Conservation (phyloP, 2,329 filamentous ascomycete genomes). For the Davidsoniella eucalypti region DNA sequence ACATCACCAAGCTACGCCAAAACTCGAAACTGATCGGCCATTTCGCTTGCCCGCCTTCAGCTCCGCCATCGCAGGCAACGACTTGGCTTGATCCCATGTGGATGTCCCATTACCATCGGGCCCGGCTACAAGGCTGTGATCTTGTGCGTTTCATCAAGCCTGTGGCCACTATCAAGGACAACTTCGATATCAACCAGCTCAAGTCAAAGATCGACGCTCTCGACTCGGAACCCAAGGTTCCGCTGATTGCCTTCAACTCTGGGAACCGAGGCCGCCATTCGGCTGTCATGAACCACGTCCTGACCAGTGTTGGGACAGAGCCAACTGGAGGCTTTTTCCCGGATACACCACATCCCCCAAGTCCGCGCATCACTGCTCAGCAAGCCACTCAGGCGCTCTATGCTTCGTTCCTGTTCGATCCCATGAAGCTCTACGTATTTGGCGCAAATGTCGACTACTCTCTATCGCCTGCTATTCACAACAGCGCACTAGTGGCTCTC, state of each 20-base stretch:
- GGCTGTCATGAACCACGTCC: constrained; percentile 46
- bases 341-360: constrained; percentile 5
- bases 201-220: constrained; percentile 30
- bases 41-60: constrained; percentile 20
- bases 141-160: constrained; percentile 44
- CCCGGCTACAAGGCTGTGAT: constrained; percentile 40
- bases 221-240: constrained; percentile 26
- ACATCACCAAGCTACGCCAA: constrained; percentile 34
- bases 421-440: constrained; percentile 57
- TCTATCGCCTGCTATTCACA: constrained; percentile 64
- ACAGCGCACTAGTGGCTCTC: constrained; percentile 47
- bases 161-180: constrained; percentile 41
- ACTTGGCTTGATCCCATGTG: constrained; percentile 42
- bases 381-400: constrained; percentile 51
- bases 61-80: constrained; percentile 6
- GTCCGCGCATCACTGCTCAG: constrained; percentile 34
- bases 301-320: constrained; percentile 19
- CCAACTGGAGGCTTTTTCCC: constrained; percentile 20
- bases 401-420: constrained; percentile 47
- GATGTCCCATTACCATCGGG: constrained; percentile 40
- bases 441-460: constrained; percentile 59
- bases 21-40: constrained; percentile 46
- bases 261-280: constrained; percentile 46
- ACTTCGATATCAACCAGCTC: constrained; percentile 41
- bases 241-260: constrained; percentile 48